Evolutionary conservation across 495 filamentous ascomycete genomes (phyloP).

Genomic region (Penicillium argentinense): DNA sequence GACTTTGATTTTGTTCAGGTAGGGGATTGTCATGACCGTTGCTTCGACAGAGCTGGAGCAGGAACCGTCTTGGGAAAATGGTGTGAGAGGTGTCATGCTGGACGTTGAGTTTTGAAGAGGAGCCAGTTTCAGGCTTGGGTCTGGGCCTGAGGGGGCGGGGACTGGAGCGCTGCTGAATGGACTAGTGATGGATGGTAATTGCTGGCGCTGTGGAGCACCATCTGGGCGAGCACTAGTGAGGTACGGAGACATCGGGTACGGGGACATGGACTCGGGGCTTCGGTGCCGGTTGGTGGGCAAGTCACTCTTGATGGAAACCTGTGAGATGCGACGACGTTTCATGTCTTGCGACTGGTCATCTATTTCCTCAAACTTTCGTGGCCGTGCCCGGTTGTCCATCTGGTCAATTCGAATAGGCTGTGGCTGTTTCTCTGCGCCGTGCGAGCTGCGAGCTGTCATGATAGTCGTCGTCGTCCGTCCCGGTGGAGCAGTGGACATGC

Average conservation of each 20-base stretch:
- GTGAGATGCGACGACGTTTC: conserved; percentile 57
- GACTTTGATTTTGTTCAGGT: conserved; percentile 67
- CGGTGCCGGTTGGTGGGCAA: conserved; percentile 26
- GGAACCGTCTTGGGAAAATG: conserved; percentile 27
- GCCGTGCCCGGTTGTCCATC: conserved; percentile 21
- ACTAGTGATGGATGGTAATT: background rate
- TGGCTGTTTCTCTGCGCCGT: conserved; percentile 23
- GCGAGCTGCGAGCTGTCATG: conserved; percentile 22
- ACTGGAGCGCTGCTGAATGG: background rate
- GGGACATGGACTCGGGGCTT: conserved; percentile 35
- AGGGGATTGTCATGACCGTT: conserved; percentile 72
- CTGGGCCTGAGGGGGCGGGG: conserved; percentile 27
- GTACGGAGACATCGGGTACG: conserved; percentile 35
- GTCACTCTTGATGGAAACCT: conserved; percentile 24
- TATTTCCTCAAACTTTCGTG: conserved; percentile 31
- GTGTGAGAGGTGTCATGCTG: conserved; percentile 31
- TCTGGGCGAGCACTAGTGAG: conserved; percentile 35
- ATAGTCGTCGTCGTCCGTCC: conserved; percentile 7
- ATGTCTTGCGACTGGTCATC: conserved; percentile 42
- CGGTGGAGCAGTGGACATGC: conserved; percentile 15
- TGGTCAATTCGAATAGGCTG: conserved; percentile 27
- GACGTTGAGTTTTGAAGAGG: conserved; percentile 40
- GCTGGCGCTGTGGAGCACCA: conserved; percentile 24
- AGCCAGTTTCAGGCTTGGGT: conserved; percentile 54
- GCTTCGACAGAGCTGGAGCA: conserved; percentile 56